Evolutionary conservation across 2,329 filamentous ascomycete species (phyloP).

Genomic region (Hymenoscyphus fraxineus): DNA sequence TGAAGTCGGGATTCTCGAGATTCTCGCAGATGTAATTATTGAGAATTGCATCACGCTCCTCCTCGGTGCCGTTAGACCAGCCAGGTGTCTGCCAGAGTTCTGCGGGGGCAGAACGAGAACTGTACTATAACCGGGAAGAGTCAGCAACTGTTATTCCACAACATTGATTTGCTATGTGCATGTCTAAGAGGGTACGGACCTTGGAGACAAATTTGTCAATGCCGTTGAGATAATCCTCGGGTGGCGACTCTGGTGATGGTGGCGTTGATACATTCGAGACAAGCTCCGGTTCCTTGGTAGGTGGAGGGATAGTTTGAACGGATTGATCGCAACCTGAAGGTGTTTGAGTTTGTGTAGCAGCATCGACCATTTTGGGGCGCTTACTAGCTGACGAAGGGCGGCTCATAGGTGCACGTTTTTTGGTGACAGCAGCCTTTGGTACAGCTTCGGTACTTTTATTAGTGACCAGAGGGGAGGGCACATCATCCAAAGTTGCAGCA

Average conservation of each 20-base stretch:
- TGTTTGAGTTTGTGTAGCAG: constrained; percentile 32
- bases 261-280: background rate
- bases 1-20: constrained; percentile 46
- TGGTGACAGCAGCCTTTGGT: constrained; percentile 21
- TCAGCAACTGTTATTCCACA: background rate
- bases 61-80: constrained; percentile 31
- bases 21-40: constrained; percentile 49
- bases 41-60: constrained; percentile 41
- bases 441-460: constrained; percentile 18
- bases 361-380: constrained; percentile 31
- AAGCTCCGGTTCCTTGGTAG: constrained; percentile 5
- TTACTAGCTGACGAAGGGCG: constrained; percentile 20
- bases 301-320: background rate
- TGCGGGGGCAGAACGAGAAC: constrained; percentile 22
- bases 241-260: constrained; percentile 16
- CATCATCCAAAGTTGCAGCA: background rate
- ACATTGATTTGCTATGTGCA: background rate
- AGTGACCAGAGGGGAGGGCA: constrained; percentile 19
- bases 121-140: constrained; percentile 9
- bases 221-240: constrained; percentile 19
- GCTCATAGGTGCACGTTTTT: constrained; percentile 18
- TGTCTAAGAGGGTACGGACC: background rate
- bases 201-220: constrained; percentile 27
- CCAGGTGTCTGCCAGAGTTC: constrained; percentile 30
- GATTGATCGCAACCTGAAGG: constrained; percentile 22